Conservation (phyloP, 768 basidiomycete genomes). For the Cyclocybe aegerita region DNA sequence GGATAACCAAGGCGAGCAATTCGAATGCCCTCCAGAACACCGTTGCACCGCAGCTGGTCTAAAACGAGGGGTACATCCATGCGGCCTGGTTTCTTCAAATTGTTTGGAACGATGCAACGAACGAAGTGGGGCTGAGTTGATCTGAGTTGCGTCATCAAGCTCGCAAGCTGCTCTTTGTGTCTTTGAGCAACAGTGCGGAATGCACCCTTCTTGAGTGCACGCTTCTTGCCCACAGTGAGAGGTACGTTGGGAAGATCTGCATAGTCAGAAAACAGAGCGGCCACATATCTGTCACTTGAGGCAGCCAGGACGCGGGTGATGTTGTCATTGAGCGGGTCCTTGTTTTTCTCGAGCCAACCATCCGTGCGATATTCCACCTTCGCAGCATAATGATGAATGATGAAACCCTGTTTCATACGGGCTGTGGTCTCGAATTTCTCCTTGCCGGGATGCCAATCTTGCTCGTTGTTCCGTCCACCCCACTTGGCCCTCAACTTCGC, state of each 20-base stretch:
- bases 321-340: constrained; percentile 97
- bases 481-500: constrained; percentile 86
- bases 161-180: constrained; percentile 92
- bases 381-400: constrained; percentile 94
- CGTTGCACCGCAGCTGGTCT: constrained; percentile 96
- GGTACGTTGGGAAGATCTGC: constrained; percentile 45
- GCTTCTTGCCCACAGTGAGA: constrained; percentile 60
- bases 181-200: constrained; percentile 95
- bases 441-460: constrained; percentile 70
- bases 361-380: constrained; percentile 95
- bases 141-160: constrained; percentile 87
- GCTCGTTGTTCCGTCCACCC: constrained; percentile 52
- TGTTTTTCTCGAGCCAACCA: constrained; percentile 99
- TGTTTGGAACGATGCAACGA: constrained; percentile 95
- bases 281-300: constrained; percentile 81
- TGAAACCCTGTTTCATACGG: constrained; percentile 91
- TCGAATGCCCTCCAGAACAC: constrained; percentile 97
- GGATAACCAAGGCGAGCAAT: constrained; percentile 98
- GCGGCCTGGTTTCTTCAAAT: constrained; percentile 84
- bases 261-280: constrained; percentile 83
- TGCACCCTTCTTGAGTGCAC: constrained; percentile 88
- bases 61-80: constrained; percentile 94
- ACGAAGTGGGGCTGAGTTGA: constrained; percentile 98
- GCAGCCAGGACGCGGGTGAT: constrained; percentile 83
- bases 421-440: constrained; percentile 77